phyloP scores from a whole-genome alignment of 257 asterid species.

The Misopates orontium region DNA sequence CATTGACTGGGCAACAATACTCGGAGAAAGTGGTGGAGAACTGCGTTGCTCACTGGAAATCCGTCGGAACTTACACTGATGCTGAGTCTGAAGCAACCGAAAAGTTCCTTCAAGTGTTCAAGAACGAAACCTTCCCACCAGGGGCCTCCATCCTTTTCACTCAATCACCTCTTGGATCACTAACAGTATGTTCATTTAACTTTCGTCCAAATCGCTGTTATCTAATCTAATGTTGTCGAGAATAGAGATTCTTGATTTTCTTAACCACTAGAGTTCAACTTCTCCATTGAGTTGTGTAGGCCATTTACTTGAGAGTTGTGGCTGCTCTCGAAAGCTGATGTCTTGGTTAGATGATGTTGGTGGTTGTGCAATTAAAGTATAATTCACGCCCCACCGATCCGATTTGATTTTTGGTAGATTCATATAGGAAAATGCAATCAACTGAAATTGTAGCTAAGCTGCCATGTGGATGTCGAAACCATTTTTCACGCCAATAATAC shows the following conservation, averaged over 20 bases:
- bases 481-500: too few species aligned
- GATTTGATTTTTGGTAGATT: too few species aligned
- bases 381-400: too few species aligned
- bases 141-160: constrained; percentile 86
- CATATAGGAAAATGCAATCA: too few species aligned
- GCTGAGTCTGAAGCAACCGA: constrained; percentile 64
- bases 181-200: constrained; percentile 44
- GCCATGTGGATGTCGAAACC: too few species aligned
- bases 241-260: background rate
- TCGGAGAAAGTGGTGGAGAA: constrained; percentile 87
- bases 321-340: background rate
- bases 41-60: constrained; percentile 74
- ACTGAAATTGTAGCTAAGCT: too few species aligned
- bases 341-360: too few species aligned
- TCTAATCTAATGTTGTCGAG: too few species aligned
- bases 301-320: too few species aligned
- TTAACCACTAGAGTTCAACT: too few species aligned
- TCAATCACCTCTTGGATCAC: constrained; percentile 68
- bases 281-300: background rate
- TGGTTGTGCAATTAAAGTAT: too few species aligned
- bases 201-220: background rate
- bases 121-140: constrained; percentile 60
- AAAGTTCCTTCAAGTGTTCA: constrained; percentile 54
- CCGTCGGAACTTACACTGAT: constrained; percentile 52
- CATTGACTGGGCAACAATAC: constrained; percentile 83